Base-by-base conservation (phyloP, 140 eudicot genomes). In the Bidens hawaiensis region DNA sequence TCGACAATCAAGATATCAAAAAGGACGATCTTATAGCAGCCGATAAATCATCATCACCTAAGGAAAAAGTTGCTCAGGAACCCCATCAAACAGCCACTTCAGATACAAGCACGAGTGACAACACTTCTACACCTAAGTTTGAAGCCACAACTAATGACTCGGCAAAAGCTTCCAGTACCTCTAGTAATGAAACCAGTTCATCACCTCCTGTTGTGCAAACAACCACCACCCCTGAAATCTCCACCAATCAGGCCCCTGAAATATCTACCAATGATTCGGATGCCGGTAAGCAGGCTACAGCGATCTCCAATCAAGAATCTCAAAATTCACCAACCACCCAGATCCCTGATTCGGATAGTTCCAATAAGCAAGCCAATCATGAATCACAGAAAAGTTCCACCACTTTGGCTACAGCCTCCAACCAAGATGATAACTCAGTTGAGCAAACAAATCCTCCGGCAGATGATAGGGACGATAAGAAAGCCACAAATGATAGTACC, bases 1-100 rank as follows among this genome's bases (percentile, higher is more conserved):
- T 19, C 12, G 8, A 15, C 53, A 52, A 66, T 22, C 62, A 34
- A 65, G 62, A 66, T 36, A 17, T 34, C 16, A 53, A 53, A 40
- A 38, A 16, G 9, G 64, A 19, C 1, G 63, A 25, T 67, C 9
- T 38, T 38, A 46, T 16, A 67, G 40, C 43, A 16, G 22, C 52
- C 11, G 42, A 34, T 34, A 34, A 34, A 34, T 9, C 42, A 34
- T 7, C 40, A 33, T 33, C 40, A 33, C 40, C 40, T 5, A 33
- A 33, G 6, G 40, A 4, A 9, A 4, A 33, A 33, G 40, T 33
- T 33, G 8, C 42, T 9, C 42, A 34, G 11, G 42, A 34, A 34
- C 14, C 42, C 42, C 42, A 7, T 34, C 42, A 34, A 34, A 34
- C 42, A 6, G 11, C 43, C 13, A 36, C 43, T 36, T 36, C 12